These are phyloP conservation scores for Ramalina intermedia DNA, from an alignment of 495 filamentous ascomycete species.

Conservation along the genomic window DNA sequence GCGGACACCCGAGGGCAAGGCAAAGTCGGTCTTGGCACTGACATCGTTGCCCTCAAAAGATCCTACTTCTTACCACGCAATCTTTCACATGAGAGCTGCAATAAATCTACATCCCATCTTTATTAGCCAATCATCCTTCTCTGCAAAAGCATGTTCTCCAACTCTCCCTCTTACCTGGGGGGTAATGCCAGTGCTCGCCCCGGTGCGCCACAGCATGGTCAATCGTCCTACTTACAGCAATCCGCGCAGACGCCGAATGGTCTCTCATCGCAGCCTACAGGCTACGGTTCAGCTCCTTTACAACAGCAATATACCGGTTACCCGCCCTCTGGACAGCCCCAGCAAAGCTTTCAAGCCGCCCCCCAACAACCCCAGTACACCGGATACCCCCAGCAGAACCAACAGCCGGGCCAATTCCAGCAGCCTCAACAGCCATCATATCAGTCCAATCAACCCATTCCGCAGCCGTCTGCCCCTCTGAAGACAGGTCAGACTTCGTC, in stretches of 20 bases:
- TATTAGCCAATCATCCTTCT: too few relatives aligned
- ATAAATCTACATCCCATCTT: too few relatives aligned
- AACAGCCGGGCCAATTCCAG: slow-evolving; percentile 2
- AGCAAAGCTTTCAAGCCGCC: slow-evolving; percentile 45
- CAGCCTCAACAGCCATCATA: slow-evolving; percentile 23
- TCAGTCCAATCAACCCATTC: slow-evolving; percentile 29
- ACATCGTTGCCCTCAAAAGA: too few relatives aligned
- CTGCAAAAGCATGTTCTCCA: slow-evolving; percentile 56
- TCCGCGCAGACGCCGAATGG: slow-evolving; percentile 35
- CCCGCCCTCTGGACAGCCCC: slow-evolving; percentile 33
- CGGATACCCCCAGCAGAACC: slow-evolving; percentile 34
- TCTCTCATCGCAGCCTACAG: slow-evolving; percentile 36
- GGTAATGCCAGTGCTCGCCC: slow-evolving; percentile 61
- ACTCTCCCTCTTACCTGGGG: slow-evolving; percentile 71
- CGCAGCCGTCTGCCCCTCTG: slow-evolving; percentile 33
- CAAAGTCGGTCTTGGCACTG: too few relatives aligned
- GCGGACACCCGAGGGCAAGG: too few relatives aligned
- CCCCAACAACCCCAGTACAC: slow-evolving; percentile 49
- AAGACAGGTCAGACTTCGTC: slow-evolving; percentile 65
- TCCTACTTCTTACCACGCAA: too few relatives aligned
- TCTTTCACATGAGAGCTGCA: too few relatives aligned
- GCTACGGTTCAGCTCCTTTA: slow-evolving; percentile 24
- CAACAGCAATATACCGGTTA: slow-evolving; percentile 38
- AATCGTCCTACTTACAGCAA: slow-evolving; percentile 38
- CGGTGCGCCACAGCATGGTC: slow-evolving; percentile 47